Conservation (phyloP, 106 monocot species). For the Allium sativum region DNA sequence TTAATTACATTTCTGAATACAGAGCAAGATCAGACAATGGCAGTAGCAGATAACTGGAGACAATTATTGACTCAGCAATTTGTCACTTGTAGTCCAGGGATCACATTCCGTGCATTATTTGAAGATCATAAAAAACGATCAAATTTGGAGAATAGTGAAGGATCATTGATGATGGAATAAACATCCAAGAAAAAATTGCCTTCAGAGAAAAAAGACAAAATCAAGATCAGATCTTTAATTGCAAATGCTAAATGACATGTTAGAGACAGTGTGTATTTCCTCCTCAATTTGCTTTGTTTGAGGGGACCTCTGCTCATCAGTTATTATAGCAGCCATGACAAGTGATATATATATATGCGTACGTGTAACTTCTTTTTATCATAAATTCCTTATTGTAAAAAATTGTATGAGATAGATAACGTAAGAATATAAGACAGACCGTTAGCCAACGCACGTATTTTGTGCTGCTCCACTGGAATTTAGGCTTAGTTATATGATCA, state of each 20-base stretch:
- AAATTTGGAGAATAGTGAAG: background rate
- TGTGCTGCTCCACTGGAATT: too few species aligned
- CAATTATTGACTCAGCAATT: background rate
- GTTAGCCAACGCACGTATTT: too few species aligned
- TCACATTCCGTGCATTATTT: background rate
- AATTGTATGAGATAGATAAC: too few species aligned
- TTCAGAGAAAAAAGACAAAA: background rate
- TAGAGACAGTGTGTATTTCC: background rate
- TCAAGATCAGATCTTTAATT: conserved; percentile 1
- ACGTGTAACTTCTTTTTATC: conserved; percentile 1
- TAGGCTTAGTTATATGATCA: too few species aligned
- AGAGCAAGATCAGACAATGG: too few species aligned
- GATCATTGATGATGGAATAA: background rate
- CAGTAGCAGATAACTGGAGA: too few species aligned
- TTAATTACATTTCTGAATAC: too few species aligned
- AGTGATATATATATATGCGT: background rate
- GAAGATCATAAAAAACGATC: background rate
- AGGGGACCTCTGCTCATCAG: background rate
- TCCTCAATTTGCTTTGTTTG: too few species aligned
- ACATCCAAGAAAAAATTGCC: background rate
- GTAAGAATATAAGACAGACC: too few species aligned
- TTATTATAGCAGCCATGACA: background rate
- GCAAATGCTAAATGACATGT: background rate
- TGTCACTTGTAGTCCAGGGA: background rate
- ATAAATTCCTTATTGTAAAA: background rate